A percentile compares a stretch with the other conserved stretches of the same genome.
Conservation (phyloP, 257 asterid genomes). For the Gentiana straminea region DNA sequence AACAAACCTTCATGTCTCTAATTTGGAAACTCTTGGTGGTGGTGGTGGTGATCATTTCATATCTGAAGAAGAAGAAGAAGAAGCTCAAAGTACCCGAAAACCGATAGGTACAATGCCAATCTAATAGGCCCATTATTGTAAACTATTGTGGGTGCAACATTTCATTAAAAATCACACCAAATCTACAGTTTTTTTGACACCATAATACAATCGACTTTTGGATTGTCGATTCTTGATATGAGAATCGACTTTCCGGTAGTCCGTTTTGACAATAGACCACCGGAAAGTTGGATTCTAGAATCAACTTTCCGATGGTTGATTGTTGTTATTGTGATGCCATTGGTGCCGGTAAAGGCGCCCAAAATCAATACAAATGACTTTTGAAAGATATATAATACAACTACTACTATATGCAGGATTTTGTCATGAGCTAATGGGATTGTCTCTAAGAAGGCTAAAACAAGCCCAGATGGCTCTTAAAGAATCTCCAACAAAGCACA, state of each 20-base stretch:
- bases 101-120: slow-evolving; percentile 27
- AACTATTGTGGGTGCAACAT: too few relatives aligned
- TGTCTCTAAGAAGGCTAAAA: slow-evolving; percentile 39
- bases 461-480: slow-evolving; percentile 42
- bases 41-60: slow-evolving; percentile 26
- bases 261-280: too few relatives aligned
- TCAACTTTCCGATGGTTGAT: not conserved
- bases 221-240: too few relatives aligned
- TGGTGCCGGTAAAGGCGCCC: too few relatives aligned
- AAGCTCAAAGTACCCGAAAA: slow-evolving; percentile 37
- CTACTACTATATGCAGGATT: slow-evolving; percentile 19
- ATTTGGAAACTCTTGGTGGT: slow-evolving; percentile 32
- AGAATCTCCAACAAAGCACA: slow-evolving; percentile 32
- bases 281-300: not conserved
- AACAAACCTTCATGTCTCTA: slow-evolving; percentile 29
- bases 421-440: slow-evolving; percentile 42
- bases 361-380: too few relatives aligned
- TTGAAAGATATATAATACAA: too few relatives aligned
- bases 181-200: too few relatives aligned
- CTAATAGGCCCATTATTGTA: too few relatives aligned
- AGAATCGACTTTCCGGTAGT: too few relatives aligned
- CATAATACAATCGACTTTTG: too few relatives aligned
- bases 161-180: too few relatives aligned
- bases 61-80: slow-evolving; percentile 10
- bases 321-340: not conserved